Base-by-base conservation (phyloP, 331 rosid species). In the Malus hybrid region DNA sequence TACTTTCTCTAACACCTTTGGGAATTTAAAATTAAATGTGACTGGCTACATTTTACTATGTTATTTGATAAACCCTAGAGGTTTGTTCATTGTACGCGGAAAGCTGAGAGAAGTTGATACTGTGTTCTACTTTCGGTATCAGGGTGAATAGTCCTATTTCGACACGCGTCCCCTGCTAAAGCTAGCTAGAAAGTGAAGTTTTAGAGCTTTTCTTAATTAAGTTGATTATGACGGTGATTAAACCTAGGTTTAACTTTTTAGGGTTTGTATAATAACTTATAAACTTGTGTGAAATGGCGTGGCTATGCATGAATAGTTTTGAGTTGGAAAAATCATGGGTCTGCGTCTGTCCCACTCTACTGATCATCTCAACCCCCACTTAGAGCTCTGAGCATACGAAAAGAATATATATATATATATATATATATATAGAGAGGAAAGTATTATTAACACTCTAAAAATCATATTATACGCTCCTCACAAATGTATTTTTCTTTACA, bases 341-440 rank as follows among this genome's bases (percentile, higher is more conserved):
- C 46, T 2, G 46, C 12, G 48, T 46, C 18, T 64, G 67, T 59
- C 83, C 92, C 90, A 60, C 76, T 6, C 24, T 11, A 36, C n/a
- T 5, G 31, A 32, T 46, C 70, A 73, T 16, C 87, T 81, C 84
- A 33, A 76, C 11, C 73, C 83, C 84, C 87, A 84, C 88, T 83
- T 75, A 59, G 85, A 79, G 89, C 44, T 71, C 22, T 69, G 73
- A 74, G 75, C 82, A 78, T 82, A 73, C 80, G 73, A 36, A 66
- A 32, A 64, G 39, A 75, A 28, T 28, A 28, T 28, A 28, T 3
- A 28, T 28, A 28, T 2, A 28, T 28, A 28, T 2, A 28, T 28
- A 28, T 2, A 28, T 28, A 28, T 28, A 28, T 28, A 28, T n/a
- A n/a, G n/a, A 22, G 22, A 22, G 22, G 24, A 24, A 24, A 24